phyloP scores from a whole-genome alignment of 768 basidiomycete genomes.

The Pleurotus salmoneostramineus region DNA sequence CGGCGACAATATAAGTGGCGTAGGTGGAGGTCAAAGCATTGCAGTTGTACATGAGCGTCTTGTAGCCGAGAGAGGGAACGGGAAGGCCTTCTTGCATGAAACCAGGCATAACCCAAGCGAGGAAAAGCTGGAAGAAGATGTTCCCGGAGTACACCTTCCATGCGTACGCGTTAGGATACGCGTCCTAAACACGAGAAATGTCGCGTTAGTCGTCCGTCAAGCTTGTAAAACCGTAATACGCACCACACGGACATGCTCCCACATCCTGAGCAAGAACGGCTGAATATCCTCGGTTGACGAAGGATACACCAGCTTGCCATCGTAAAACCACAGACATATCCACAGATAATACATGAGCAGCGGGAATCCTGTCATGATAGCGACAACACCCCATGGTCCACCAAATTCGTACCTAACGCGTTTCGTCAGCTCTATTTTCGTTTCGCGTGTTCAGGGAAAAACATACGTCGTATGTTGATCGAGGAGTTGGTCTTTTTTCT shows the following conservation, averaged over 20 bases:
- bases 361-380: conserved; percentile 95
- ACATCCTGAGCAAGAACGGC: conserved; percentile 81
- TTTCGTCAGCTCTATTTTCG: background rate
- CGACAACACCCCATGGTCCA: conserved; percentile 84
- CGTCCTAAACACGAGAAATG: conserved; percentile 56
- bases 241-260: conserved; percentile 79
- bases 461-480: conserved; percentile 64
- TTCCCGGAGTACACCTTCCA: conserved; percentile 90
- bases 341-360: conserved; percentile 97
- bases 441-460: too few relatives aligned
- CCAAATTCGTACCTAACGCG: conserved; percentile 87
- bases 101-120: conserved; percentile 90
- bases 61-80: conserved; percentile 90
- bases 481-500: conserved; percentile 66
- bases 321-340: conserved; percentile 96
- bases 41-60: conserved; percentile 94
- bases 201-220: background rate
- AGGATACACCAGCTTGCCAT: conserved; percentile 76
- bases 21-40: conserved; percentile 89
- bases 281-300: conserved; percentile 61
- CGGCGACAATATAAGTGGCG: conserved; percentile 72
- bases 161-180: conserved; percentile 84
- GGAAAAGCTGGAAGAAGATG: conserved; percentile 83
- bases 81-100: conserved; percentile 94
- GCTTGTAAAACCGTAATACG: conserved; percentile 2